Base-by-base conservation (phyloP, 345 rosid genomes). In the Jatropha curcas region DNA sequence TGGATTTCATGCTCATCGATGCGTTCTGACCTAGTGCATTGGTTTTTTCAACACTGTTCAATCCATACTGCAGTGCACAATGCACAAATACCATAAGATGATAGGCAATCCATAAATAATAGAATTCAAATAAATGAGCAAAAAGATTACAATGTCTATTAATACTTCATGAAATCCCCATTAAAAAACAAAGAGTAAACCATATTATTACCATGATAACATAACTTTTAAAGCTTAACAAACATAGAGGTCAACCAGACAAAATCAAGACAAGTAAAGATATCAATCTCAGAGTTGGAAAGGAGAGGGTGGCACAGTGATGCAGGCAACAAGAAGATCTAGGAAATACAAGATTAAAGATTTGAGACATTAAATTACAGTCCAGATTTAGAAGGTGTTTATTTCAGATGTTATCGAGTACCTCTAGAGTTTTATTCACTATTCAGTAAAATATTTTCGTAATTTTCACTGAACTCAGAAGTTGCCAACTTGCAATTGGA, bases 1-100 rank as follows among this genome's bases (percentile, higher is more conserved):
- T 80, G 48, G 84, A 74, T 56, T 80, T 86, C 82, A 67, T 43
- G 64, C 86, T 82, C 25, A 64, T 77, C 37, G 86, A 80, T 64
- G 87, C 72, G 4, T 73, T 79, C 73, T 78, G 79, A 80, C 74
- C 77, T 22, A 64, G 59, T 7, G 53, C 69, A 60, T 53, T 67
- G n/a, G 74, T 66, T 68, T 78, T 77, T 24, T 82, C 84, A 25
- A 72, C 71, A 63, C 52, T 82, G 71, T 83, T 84, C 77, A 89
- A 41, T 13, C 93, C 90, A 50, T 88, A 88, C 93, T 86, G 88
- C 83, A 73, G 9, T 27, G 75, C 68, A n/a, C 28, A 67, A 66
- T 48, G 34, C 16, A 45, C 30, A 30, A 75, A 73, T 1, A 28
- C 27, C 57, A 55, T 72, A 45, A 53, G 45, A 33, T 16, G 20